Evolutionary conservation across 805 yeast genomes (phyloP), one percentile per base, ranked within the genome.

Genomic region (Kluyveromyces nonfermentans): DNA sequence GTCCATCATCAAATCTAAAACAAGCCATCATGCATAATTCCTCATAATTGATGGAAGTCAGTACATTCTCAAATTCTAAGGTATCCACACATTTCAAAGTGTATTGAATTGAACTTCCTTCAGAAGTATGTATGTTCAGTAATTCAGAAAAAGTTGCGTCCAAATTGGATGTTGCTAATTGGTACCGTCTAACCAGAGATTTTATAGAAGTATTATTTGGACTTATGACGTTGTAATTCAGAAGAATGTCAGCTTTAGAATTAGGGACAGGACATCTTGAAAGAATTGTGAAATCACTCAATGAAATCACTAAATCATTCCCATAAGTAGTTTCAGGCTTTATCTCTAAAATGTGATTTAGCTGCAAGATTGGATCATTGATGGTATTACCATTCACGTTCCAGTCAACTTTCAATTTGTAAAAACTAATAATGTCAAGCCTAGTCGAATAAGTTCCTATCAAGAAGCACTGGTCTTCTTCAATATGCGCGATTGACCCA

Each of bases 401-500:
- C 68, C 68, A 63, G 30, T 54, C 50, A 15, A 62, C 60, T 16
- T 47, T 47, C 20, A 62, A 44, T 45, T 56, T 62, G 44, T 59
- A 62, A 36, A 63, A 56, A 2, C 56, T 49, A 7, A 63, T 36
- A 25, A 47, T 52, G n/a, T 53, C 51, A 4, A 55, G 47, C 7
- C 55, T 31, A 33, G 47, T 54, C 5, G 65, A 61, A 37, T 53
- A 59, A 1, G 60, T 53, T 12, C 63, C 49, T 6, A 63, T 50
- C 15, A 62, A 47, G 47, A 60, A 43, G 33, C 60, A 49, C 42
- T 63, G 64, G 4, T 54, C 62, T 35, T 62, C 64, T 25, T 50
- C 53, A 35, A 62, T 55, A 20, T 64, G 64, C 1, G 65, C 59
- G 28, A 62, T 51, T 36, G 56, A 57, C 5, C 64, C 63, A 46